Conservation (phyloP, 768 basidiomycete species). For the Crassisporium funariophilum region DNA sequence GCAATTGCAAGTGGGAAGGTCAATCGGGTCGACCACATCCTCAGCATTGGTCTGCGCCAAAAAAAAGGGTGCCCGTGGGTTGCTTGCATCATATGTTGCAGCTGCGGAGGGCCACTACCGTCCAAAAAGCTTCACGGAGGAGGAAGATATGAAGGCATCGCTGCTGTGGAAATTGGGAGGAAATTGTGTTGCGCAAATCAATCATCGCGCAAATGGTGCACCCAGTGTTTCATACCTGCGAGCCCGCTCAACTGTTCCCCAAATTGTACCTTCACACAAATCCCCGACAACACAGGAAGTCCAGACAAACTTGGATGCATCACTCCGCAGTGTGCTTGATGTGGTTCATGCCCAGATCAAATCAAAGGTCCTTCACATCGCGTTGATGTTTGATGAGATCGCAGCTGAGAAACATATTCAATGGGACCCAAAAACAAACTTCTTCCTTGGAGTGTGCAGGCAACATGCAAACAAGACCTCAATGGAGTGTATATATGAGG, state of each 20-base stretch:
- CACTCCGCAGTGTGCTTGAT: not conserved
- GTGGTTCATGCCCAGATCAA: slow-evolving; percentile 1
- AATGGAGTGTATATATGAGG: slow-evolving; percentile 18
- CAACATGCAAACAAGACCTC: slow-evolving; percentile 17
- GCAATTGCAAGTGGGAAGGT: slow-evolving; percentile 27
- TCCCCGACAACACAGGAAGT: slow-evolving; percentile 5
- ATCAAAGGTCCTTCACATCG: slow-evolving; percentile 14
- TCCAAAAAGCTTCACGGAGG: slow-evolving; percentile 25
- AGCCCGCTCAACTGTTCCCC: slow-evolving; percentile 14
- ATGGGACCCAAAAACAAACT: slow-evolving; percentile 23
- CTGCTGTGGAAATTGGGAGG: slow-evolving; percentile 26
- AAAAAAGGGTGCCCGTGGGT: slow-evolving; percentile 14
- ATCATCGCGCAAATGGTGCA: slow-evolving; percentile 20
- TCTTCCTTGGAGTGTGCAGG: slow-evolving; percentile 28
- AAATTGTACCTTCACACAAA: slow-evolving; percentile 11
- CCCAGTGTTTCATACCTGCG: slow-evolving; percentile 19
- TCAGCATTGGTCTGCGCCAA: slow-evolving; percentile 15
- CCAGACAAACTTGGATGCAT: slow-evolving; percentile 1
- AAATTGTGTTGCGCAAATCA: slow-evolving; percentile 22
- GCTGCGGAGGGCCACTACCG: slow-evolving; percentile 22
- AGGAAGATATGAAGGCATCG: slow-evolving; percentile 22
- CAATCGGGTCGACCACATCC: slow-evolving; percentile 15
- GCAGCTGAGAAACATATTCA: slow-evolving; percentile 24
- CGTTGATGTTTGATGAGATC: slow-evolving; percentile 33
- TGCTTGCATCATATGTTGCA: slow-evolving; percentile 4